phyloP scores from a whole-genome alignment of 2,329 filamentous ascomycete species.

The Colletotrichum tropicale region DNA sequence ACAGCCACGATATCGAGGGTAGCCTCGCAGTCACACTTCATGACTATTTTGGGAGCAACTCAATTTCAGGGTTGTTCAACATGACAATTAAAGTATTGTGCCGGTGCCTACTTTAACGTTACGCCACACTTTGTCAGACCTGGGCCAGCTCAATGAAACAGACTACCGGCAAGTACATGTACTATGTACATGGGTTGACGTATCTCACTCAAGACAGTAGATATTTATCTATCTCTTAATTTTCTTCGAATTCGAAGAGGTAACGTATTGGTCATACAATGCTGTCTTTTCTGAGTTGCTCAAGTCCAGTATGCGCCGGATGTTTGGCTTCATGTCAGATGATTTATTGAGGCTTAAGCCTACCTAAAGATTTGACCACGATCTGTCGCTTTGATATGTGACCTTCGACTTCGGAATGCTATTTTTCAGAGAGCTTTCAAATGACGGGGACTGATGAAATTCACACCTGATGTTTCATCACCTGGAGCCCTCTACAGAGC shows the following conservation, averaged over 20 bases:
- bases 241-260: neutral
- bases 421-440: fast-evolving
- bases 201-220: neutral
- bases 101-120: neutral
- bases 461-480: neutral
- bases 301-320: neutral
- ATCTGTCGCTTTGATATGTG: neutral
- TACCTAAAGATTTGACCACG: neutral
- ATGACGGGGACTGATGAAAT: fast-evolving
- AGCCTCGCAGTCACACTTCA: neutral
- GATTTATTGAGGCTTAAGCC: neutral
- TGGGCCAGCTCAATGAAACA: neutral
- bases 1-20: neutral
- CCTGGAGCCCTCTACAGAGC: neutral
- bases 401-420: neutral
- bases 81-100: neutral
- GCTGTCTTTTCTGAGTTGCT: neutral
- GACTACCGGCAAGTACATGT: neutral
- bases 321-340: neutral
- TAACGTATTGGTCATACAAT: neutral
- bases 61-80: neutral
- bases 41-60: neutral
- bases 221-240: fast-evolving
- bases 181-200: neutral
- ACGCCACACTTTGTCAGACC: neutral